These are phyloP conservation scores for Colletotrichum somersetense DNA, from an alignment of 2,329 filamentous ascomycete species.

Conservation along the genomic window DNA sequence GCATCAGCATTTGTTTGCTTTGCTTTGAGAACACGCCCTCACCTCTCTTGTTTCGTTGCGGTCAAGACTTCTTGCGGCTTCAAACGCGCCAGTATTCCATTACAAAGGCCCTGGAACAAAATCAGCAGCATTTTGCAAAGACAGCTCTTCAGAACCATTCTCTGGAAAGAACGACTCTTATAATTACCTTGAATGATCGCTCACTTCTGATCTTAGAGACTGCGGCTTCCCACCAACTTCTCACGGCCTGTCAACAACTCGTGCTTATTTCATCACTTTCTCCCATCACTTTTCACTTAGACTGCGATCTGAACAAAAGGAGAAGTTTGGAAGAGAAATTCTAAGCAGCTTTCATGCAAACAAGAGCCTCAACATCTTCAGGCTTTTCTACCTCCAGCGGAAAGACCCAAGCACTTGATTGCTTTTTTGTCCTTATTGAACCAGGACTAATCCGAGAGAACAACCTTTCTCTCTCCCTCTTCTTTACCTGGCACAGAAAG, in stretches of 20 bases:
- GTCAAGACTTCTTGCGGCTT: background rate
- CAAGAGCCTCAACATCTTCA: background rate
- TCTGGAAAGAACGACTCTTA: background rate
- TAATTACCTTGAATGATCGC: background rate
- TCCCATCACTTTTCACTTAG: too few relatives aligned
- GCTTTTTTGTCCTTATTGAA: background rate
- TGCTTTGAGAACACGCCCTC: too few relatives aligned
- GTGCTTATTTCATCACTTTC: too few relatives aligned
- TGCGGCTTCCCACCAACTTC: background rate
- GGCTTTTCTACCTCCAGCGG: background rate
- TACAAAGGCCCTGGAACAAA: background rate
- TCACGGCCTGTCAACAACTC: background rate
- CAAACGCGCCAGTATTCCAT: background rate
- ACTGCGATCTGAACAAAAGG: background rate
- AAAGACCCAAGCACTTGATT: background rate
- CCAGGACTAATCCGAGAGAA: background rate
- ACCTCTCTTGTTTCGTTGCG: background rate
- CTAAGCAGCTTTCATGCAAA: background rate
- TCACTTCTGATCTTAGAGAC: background rate
- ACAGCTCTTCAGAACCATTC: background rate
- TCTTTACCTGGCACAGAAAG: background rate
- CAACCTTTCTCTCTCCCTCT: background rate
- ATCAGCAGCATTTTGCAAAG: background rate
- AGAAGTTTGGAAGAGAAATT: too few relatives aligned
- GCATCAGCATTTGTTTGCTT: background rate